A percentile compares a stretch with the other conserved stretches of the same genome.
phyloP scores from a whole-genome alignment of 2,329 filamentous ascomycete species.

The Neonectria hederae region DNA sequence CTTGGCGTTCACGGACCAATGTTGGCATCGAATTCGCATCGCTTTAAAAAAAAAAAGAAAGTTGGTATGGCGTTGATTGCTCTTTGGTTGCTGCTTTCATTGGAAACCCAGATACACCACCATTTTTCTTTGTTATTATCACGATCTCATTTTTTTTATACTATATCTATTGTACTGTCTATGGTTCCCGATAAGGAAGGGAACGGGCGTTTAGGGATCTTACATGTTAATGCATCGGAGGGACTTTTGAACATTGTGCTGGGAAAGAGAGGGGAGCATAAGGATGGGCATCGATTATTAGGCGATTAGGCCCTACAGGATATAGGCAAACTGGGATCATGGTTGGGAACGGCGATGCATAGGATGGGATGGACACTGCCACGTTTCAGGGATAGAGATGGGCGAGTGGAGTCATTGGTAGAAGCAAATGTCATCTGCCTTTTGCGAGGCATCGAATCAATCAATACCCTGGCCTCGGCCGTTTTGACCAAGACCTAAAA shows the following conservation, averaged over 20 bases:
- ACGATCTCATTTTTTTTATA: conserved; percentile 13
- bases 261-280: conserved; percentile 15
- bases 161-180: conserved; percentile 7
- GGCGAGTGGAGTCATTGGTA: conserved; percentile 24
- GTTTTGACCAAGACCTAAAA: conserved; percentile 12
- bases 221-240: conserved; percentile 27
- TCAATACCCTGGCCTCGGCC: conserved; percentile 16
- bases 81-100: conserved; percentile 24
- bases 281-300: conserved; percentile 6
- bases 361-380: conserved; percentile 33
- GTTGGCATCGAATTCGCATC: conserved; percentile 32
- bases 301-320: not conserved
- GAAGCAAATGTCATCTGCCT: conserved; percentile 20
- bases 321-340: conserved; percentile 10
- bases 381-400: conserved; percentile 30
- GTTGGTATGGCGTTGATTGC: conserved; percentile 36
- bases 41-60: conserved; percentile 37
- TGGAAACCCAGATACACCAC: conserved; percentile 35
- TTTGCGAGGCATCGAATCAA: conserved; percentile 17
- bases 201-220: conserved; percentile 28
- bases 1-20: conserved; percentile 37
- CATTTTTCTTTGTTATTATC: conserved; percentile 28
- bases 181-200: conserved; percentile 11
- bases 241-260: conserved; percentile 4
- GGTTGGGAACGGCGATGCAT: conserved; percentile 27